phyloP scores from a whole-genome alignment of 192 early-diverging fungal species.

The Physocladia obscura region DNA sequence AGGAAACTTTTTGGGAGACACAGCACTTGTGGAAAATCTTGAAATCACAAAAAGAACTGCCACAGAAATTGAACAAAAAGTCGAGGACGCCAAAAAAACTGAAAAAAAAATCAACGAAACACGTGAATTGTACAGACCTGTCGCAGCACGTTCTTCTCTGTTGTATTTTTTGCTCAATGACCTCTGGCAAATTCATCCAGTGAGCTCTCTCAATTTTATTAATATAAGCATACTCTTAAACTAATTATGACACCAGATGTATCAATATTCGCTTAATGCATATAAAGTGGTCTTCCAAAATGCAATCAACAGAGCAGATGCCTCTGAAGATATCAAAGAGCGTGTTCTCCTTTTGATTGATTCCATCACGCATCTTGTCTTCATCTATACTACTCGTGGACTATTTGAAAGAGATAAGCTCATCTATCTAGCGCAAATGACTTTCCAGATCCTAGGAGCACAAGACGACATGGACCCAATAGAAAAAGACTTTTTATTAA shows the following conservation, averaged over 20 bases:
- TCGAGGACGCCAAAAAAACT: constrained; percentile 64
- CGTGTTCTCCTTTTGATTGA: constrained; percentile 57
- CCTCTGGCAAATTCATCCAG: constrained; percentile 66
- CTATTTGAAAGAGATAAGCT: constrained; percentile 68
- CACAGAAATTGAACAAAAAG: constrained; percentile 65
- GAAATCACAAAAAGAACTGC: constrained; percentile 65
- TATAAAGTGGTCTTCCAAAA: constrained; percentile 70
- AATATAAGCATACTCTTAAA: neutral
- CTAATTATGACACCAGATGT: constrained; percentile 43
- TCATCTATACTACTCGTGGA: constrained; percentile 62
- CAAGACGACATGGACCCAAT: constrained; percentile 55
- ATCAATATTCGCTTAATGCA: constrained; percentile 68
- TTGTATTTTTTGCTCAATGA: constrained; percentile 68
- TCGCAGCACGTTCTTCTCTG: constrained; percentile 62
- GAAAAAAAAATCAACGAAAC: constrained; percentile 72
- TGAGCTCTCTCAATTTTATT: neutral
- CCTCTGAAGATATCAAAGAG: constrained; percentile 64
- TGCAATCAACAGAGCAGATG: constrained; percentile 56
- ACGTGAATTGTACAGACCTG: constrained; percentile 64
- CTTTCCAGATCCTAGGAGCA: constrained; percentile 62
- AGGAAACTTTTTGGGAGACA: constrained; percentile 68
- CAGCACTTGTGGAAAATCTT: constrained; percentile 63
- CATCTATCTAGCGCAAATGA: constrained; percentile 65
- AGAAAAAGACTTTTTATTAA: constrained; percentile 63
- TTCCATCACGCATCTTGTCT: constrained; percentile 64